Base-by-base conservation (phyloP, 106 monocot species). In the Apostasia shenzhenica region DNA sequence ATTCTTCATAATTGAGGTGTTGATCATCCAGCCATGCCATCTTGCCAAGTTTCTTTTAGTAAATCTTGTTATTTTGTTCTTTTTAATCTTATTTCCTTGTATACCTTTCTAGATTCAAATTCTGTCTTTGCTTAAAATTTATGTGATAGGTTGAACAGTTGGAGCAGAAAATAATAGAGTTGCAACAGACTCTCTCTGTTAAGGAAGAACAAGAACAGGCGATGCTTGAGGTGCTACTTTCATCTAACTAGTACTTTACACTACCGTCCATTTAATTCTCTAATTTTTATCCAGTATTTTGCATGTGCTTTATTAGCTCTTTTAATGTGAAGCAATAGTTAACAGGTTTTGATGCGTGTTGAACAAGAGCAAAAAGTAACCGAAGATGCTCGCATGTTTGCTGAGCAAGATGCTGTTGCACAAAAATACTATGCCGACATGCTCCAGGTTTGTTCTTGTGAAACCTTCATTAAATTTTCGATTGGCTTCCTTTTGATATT, bases 191-290 rank as follows among this genome's bases (percentile, higher is more conserved):
- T 67, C 76, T 94, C 66, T 53, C 73, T 6, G 90, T 90, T 71
- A 94, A 94, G 72, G 87, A 94, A 72, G 94, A 94, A 72, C 94
- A 94, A 81, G 94, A 94, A 51, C 82, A 72, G 45, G 94, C 84
- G 53, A 90, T 94, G 94, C 84, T 94, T 77, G 80, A 87, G 82
- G 93, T 90, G 9, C 65, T 4, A 60, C 64, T 37, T 14, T 44
- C 14, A 8, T 74, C 26, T 51, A 42, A 13, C 55, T 45, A 26
- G 3, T 13, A 26, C 48, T 4, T 65, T 65, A 2, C 45, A 45
- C 12, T 39, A 12, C 45, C 11, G 13, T 62, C 43, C 42, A 12
- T 12, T 49, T 13, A 48, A 48, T 65, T 5, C 48, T 62, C 2
- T 10, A 48, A 48, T 48, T 48, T 8, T 7, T 65, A 6, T 65